Percentiles rank a stretch among this genome's conserved stretches.
phyloP scores from a whole-genome alignment of 129 eudicot species.

The Arctium lappa region DNA sequence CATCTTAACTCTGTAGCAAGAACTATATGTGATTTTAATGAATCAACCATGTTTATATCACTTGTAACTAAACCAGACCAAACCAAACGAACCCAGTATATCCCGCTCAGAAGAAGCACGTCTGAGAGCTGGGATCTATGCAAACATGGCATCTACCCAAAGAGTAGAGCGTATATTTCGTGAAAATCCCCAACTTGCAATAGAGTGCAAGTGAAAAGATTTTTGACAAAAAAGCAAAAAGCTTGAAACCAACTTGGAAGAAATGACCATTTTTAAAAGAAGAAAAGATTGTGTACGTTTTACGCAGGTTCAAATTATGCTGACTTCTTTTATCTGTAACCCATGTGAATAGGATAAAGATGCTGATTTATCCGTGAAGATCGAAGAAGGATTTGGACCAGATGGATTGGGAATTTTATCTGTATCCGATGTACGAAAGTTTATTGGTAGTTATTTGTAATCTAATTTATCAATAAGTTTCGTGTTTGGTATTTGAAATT shows the following conservation, averaged over 20 bases:
- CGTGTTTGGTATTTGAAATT: conserved; percentile 4
- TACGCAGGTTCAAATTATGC: not conserved
- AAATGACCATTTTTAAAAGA: not conserved
- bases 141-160: not conserved
- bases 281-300: not conserved
- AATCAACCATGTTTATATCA: not conserved
- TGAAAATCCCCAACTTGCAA: not conserved
- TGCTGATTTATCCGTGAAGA: conserved; percentile 61
- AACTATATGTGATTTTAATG: not conserved
- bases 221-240: not conserved
- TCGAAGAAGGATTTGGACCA: conserved; percentile 89
- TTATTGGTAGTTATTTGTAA: not conserved
- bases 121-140: not conserved
- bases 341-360: conserved; percentile 52
- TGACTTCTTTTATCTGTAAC: conserved; percentile 4
- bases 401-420: conserved; percentile 85
- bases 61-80: not conserved
- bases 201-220: not conserved
- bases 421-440: conserved; percentile 55
- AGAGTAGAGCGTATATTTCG: not conserved
- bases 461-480: not conserved
- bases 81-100: too few relatives aligned
- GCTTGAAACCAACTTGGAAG: not conserved
- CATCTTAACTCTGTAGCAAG: not conserved
- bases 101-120: too few relatives aligned